Conservation (phyloP, 306 rosid species). For the Vigna mungo region DNA sequence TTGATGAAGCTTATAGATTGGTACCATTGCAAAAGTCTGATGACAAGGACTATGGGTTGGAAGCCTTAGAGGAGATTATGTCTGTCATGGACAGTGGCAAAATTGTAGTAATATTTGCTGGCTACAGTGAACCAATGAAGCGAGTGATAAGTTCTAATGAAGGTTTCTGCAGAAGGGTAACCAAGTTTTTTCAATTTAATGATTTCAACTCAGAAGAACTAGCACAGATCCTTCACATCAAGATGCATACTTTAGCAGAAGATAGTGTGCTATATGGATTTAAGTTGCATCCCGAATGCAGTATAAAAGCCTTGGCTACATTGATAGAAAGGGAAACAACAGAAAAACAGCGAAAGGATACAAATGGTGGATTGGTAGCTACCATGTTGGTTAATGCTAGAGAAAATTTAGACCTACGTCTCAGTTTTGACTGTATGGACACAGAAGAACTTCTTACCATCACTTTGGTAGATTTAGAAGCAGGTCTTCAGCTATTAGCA, state of each 20-base stretch:
- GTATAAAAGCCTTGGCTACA: slow-evolving; percentile 61
- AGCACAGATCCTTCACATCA: slow-evolving; percentile 82
- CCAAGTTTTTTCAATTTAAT: slow-evolving; percentile 84
- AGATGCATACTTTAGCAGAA: slow-evolving; percentile 74
- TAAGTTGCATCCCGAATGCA: slow-evolving; percentile 76
- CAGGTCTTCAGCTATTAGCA: slow-evolving; percentile 66
- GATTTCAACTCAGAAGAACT: slow-evolving; percentile 83
- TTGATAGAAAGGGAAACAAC: slow-evolving; percentile 69
- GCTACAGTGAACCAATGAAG: slow-evolving; percentile 91
- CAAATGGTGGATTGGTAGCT: slow-evolving; percentile 89
- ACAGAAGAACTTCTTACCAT: slow-evolving; percentile 84
- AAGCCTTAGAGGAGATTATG: slow-evolving; percentile 98
- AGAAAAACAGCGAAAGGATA: slow-evolving; percentile 79
- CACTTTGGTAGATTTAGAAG: slow-evolving; percentile 80
- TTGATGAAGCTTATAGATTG: slow-evolving; percentile 92
- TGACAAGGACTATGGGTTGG: slow-evolving; percentile 95
- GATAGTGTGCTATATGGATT: slow-evolving; percentile 83
- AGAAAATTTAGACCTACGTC: slow-evolving; percentile 89
- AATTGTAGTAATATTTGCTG: slow-evolving; percentile 90
- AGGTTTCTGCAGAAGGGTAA: slow-evolving; percentile 95
- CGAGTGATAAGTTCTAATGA: slow-evolving; percentile 90
- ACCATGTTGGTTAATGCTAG: slow-evolving; percentile 86
- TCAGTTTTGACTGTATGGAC: slow-evolving; percentile 82
- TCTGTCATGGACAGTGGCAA: slow-evolving; percentile 98
- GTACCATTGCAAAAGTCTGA: slow-evolving; percentile 96